phyloP scores from a whole-genome alignment of 2,329 filamentous ascomycete species.

The Gaeumannomyces tritici region DNA sequence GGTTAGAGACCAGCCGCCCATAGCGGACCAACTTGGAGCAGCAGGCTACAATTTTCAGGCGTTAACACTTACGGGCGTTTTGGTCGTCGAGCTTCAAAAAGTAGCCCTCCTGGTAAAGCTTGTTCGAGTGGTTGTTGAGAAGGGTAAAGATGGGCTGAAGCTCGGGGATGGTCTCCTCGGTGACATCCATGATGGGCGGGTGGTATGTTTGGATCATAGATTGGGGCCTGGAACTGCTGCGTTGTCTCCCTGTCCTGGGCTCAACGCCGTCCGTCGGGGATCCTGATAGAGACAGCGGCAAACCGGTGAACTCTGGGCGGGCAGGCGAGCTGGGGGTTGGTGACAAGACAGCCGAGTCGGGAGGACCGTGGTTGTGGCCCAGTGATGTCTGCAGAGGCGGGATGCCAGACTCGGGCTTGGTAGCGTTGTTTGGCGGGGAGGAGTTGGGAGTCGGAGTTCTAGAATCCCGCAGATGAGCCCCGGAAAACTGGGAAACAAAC shows the following conservation, averaged over 20 bases:
- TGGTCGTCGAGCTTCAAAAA: conserved; percentile 95
- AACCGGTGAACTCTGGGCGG: conserved; percentile 21
- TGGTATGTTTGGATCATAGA: conserved; percentile 84
- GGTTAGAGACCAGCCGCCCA: conserved; percentile 11
- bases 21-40: not conserved
- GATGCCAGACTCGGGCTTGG: conserved; percentile 17
- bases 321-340: conserved; percentile 14
- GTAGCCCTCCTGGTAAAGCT: conserved; percentile 95
- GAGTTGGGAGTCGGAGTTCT: conserved; percentile 32
- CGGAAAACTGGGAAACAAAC: conserved; percentile 76
- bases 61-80: conserved; percentile 63
- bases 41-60: not conserved
- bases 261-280: conserved; percentile 27
- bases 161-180: conserved; percentile 80
- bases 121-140: conserved; percentile 90
- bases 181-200: conserved; percentile 76
- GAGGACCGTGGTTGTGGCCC: conserved; percentile 6
- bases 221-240: conserved; percentile 57
- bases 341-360: conserved; percentile 9
- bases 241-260: conserved; percentile 29
- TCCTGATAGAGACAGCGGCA: conserved; percentile 23
- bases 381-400: conserved; percentile 5
- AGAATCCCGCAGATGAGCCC: conserved; percentile 28
- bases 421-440: conserved; percentile 28
- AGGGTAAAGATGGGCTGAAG: conserved; percentile 89